Percentiles rank a stretch among this genome's conserved stretches.
These are phyloP conservation scores for Kluyveromyces nonfermentans DNA, from an alignment of 805 yeast species.

Conservation along the genomic window DNA sequence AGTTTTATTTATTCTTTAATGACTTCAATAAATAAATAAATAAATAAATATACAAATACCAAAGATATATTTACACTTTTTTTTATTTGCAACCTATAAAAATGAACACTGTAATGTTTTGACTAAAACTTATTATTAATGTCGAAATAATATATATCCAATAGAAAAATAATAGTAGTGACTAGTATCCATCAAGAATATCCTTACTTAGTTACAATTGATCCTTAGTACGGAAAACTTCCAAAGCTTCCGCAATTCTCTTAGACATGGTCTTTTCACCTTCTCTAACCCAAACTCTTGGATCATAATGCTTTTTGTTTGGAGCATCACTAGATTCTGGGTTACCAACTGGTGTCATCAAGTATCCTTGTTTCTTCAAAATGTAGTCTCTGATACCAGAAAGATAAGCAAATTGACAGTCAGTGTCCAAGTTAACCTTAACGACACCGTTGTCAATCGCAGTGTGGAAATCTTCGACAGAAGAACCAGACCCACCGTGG, in stretches of 20 bases:
- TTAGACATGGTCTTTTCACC: conserved; percentile 97
- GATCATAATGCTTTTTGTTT: conserved; percentile 99
- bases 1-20: no score
- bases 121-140: no score
- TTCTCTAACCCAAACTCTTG: conserved; percentile 99
- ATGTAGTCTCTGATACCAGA: conserved; percentile 96
- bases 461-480: conserved; percentile 81
- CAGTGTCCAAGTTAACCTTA: conserved; percentile 98
- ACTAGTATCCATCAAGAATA: not conserved
- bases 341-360: conserved; percentile 87
- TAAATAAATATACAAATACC: no score
- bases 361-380: conserved; percentile 91
- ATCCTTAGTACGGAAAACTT: conserved; percentile 72
- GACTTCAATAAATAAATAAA: no score
- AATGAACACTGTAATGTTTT: no score
- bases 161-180: not conserved
- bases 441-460: conserved; percentile 94
- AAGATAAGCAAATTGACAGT: conserved; percentile 97
- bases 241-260: conserved; percentile 78
- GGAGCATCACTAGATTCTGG: conserved; percentile 99
- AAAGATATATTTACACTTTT: no score
- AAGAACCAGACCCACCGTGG: conserved; percentile 99
- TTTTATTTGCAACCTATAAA: not conserved
- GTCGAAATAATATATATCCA: not conserved
- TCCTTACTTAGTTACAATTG: conserved; percentile 3